Evolutionary conservation across 306 rosid species (phyloP).

Genomic region (Ceratonia siliqua): DNA sequence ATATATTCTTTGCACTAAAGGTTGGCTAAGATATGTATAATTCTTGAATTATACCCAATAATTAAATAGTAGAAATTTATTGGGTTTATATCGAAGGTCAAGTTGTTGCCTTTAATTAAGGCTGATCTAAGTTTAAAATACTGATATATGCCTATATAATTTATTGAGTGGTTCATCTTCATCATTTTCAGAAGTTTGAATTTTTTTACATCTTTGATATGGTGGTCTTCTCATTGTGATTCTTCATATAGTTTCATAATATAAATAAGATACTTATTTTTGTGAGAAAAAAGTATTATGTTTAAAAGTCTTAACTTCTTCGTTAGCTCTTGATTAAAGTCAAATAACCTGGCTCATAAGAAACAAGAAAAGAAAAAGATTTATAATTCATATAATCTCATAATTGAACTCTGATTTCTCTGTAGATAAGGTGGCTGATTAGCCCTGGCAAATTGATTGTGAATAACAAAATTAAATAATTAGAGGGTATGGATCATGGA

Average conservation of each 20-base stretch:
- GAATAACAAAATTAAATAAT: neutral
- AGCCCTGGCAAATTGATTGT: neutral
- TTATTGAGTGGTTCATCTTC: neutral
- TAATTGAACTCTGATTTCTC: no score
- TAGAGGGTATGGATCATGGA: constrained; percentile 6
- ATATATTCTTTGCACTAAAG: constrained; percentile 19
- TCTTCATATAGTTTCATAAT: neutral
- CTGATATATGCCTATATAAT: neutral
- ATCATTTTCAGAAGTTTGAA: neutral
- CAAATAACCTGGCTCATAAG: no score
- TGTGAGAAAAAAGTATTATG: no score
- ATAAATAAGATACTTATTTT: no score
- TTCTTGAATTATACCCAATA: neutral
- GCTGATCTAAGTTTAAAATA: neutral
- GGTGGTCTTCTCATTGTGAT: neutral
- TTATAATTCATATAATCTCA: no score
- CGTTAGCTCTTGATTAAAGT: no score
- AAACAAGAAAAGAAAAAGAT: no score
- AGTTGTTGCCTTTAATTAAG: neutral
- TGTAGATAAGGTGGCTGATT: neutral
- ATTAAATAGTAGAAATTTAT: neutral
- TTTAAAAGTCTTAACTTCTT: no score
- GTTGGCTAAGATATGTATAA: neutral
- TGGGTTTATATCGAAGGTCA: neutral
- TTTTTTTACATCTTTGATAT: neutral